Conservation (phyloP, 176 grass and related monocot genomes). For the Lolium perenne region DNA sequence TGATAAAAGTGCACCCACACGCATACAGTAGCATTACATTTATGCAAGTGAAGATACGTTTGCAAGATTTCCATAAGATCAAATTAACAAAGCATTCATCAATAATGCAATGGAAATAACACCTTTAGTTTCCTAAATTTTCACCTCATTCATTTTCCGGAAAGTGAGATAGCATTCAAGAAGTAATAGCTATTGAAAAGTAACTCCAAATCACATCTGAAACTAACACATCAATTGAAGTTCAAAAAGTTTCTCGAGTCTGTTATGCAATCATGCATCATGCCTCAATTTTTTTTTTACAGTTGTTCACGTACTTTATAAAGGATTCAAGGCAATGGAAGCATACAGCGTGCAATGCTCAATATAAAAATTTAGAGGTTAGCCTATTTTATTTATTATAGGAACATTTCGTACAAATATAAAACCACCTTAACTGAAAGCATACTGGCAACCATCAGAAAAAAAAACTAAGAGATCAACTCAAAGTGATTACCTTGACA, state of each 20-base stretch:
- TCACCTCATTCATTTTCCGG: no score
- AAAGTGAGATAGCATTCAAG: no score
- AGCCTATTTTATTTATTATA: background rate
- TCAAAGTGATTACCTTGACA: background rate
- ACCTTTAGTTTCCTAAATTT: background rate
- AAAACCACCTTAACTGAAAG: background rate
- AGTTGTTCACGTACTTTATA: background rate
- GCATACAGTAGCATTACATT: background rate
- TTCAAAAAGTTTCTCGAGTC: no score
- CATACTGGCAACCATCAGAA: background rate
- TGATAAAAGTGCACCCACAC: background rate
- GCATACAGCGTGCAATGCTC: background rate
- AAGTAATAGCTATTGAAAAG: no score
- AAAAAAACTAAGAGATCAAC: background rate
- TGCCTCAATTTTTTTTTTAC: background rate
- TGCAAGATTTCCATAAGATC: background rate
- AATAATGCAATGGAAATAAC: background rate
- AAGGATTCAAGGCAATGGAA: background rate
- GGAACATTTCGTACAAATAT: background rate
- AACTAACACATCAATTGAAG: background rate
- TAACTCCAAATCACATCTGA: background rate
- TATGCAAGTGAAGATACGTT: background rate
- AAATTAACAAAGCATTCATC: background rate
- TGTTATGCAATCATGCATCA: background rate
- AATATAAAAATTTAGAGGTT: background rate